phyloP scores from a whole-genome alignment of 2,329 filamentous ascomycete species.

The Saccharata proteae region DNA sequence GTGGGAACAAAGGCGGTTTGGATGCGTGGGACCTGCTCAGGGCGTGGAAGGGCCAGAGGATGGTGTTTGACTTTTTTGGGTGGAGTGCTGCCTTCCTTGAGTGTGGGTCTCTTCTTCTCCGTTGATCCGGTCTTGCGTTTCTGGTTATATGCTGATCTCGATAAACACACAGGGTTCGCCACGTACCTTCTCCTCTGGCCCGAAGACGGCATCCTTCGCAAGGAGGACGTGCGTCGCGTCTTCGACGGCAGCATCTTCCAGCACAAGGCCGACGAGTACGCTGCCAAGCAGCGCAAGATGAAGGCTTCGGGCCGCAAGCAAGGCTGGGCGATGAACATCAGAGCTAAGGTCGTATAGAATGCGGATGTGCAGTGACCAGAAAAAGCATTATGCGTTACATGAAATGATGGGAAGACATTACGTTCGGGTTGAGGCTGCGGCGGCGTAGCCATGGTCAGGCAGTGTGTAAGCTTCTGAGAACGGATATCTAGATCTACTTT shows the following conservation, averaged over 20 bases:
- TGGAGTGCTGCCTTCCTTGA: slow-evolving; percentile 35
- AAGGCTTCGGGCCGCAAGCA: no score
- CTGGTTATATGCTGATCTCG: not conserved
- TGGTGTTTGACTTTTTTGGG: slow-evolving; percentile 33
- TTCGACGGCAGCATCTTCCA: slow-evolving; percentile 44
- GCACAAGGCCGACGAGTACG: slow-evolving; percentile 7
- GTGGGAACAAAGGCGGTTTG: slow-evolving; percentile 26
- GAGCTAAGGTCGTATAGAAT: no score
- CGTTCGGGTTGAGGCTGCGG: no score
- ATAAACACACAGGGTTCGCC: slow-evolving; percentile 28
- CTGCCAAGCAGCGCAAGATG: not conserved
- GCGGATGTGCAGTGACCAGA: no score
- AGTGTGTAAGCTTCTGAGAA: no score
- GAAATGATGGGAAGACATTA: no score
- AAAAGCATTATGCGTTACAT: no score
- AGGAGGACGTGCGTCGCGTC: slow-evolving; percentile 44
- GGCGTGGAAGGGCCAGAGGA: slow-evolving; percentile 30
- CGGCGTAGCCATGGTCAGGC: no score
- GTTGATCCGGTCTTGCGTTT: not conserved
- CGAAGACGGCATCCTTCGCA: slow-evolving; percentile 42
- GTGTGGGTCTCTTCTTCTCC: no score
- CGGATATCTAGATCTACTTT: no score
- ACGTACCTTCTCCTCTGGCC: slow-evolving; percentile 44
- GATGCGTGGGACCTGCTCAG: slow-evolving; percentile 26
- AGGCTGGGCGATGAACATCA: no score